Percentiles rank a stretch among this genome's conserved stretches.
phyloP scores from a whole-genome alignment of 2,329 filamentous ascomycete genomes.

The Nemania serpens region DNA sequence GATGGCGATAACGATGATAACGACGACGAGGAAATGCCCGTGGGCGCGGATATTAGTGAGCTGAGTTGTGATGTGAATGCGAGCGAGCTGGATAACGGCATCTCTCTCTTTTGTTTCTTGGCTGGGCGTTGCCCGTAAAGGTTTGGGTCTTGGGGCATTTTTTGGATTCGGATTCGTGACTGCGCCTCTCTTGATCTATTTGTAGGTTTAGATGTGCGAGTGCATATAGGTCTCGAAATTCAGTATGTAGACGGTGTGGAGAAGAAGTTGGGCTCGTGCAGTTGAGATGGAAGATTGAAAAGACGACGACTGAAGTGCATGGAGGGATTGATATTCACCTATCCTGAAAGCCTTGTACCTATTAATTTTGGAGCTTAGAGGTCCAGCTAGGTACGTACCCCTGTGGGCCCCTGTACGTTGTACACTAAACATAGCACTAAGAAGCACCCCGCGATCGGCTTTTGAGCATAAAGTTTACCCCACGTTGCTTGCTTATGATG shows the following conservation, averaged over 20 bases:
- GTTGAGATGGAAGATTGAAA: background rate
- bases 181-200: background rate
- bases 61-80: conserved; percentile 89
- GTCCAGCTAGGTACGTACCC: background rate
- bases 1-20: conserved; percentile 48
- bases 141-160: conserved; percentile 66
- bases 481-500: conserved; percentile 16
- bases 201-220: background rate
- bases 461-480: conserved; percentile 25
- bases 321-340: too few relatives aligned
- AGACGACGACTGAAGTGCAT: too few relatives aligned
- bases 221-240: background rate
- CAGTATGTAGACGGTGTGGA: background rate
- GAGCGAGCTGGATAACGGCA: conserved; percentile 73
- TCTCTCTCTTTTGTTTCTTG: conserved; percentile 71
- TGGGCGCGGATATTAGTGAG: conserved; percentile 69
- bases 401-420: background rate
- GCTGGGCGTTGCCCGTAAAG: conserved; percentile 77
- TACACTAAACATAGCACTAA: background rate
- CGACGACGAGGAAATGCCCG: too few relatives aligned
- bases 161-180: background rate
- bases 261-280: background rate
- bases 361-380: background rate
- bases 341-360: background rate
- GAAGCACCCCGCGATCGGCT: conserved; percentile 40